These are phyloP conservation scores for Fonsecaea pugnacius DNA, from an alignment of 2,329 filamentous ascomycete genomes.

Conservation along the genomic window DNA sequence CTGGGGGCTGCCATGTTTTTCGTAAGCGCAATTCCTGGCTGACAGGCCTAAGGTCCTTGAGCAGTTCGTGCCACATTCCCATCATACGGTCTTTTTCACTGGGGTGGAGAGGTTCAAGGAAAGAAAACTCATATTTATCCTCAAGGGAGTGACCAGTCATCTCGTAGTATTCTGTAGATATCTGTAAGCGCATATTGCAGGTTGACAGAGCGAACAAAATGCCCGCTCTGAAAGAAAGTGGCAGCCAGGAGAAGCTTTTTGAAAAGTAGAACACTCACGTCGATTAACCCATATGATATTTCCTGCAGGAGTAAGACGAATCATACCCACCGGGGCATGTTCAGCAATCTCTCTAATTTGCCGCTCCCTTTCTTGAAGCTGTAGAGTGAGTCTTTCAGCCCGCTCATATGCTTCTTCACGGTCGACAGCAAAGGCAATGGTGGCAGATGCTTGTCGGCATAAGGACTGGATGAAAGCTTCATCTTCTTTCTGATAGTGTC, in stretches of 20 bases:
- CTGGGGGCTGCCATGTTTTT: conserved; percentile 29
- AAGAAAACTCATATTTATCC: conserved; percentile 31
- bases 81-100: conserved; percentile 22
- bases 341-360: conserved; percentile 31
- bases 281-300: conserved; percentile 32
- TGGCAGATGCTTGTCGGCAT: conserved; percentile 27
- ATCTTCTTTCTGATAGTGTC: conserved; percentile 27
- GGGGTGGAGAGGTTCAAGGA: conserved; percentile 27
- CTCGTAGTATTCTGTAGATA: conserved; percentile 25
- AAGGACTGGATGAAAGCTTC: conserved; percentile 28
- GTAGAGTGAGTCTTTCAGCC: conserved; percentile 25
- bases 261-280: not conserved
- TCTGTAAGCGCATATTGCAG: not conserved
- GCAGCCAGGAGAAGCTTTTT: not conserved
- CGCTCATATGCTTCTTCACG: conserved; percentile 29
- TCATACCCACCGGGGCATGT: conserved; percentile 18
- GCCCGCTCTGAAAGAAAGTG: not conserved
- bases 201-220: not conserved
- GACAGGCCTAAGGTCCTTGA: conserved; percentile 12
- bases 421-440: conserved; percentile 27
- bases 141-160: conserved; percentile 32
- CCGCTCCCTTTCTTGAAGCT: conserved; percentile 29
- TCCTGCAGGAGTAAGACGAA: conserved; percentile 19
- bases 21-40: conserved; percentile 25
- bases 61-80: conserved; percentile 15